Evolutionary conservation across 2,329 filamentous ascomycete species (phyloP).

Genomic region (Fusarium sp.): DNA sequence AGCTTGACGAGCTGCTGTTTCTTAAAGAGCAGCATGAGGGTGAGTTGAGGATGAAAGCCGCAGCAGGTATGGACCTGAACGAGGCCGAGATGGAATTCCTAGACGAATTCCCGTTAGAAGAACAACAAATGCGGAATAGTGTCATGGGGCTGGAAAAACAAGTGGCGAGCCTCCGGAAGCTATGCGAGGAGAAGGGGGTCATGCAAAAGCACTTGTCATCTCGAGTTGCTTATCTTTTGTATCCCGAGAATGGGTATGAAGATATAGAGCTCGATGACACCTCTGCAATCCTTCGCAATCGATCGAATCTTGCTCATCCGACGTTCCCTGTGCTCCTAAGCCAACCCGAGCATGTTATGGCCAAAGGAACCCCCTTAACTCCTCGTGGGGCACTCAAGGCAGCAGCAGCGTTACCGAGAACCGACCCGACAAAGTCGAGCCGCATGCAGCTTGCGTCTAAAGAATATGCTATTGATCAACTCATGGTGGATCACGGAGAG

Average conservation of each 20-base stretch:
- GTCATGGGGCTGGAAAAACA: constrained; percentile 50
- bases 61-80: constrained; percentile 45
- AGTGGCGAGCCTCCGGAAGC: constrained; percentile 50
- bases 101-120: constrained; percentile 54
- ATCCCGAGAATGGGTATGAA: constrained; percentile 52
- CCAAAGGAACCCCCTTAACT: constrained; percentile 52
- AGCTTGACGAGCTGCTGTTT: constrained; percentile 57
- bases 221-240: constrained; percentile 54
- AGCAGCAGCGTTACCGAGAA: constrained; percentile 52
- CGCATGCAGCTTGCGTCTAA: constrained; percentile 57
- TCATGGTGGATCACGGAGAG: constrained; percentile 52
- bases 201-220: constrained; percentile 57
- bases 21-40: constrained; percentile 54
- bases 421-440: constrained; percentile 49
- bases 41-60: constrained; percentile 50
- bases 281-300: constrained; percentile 37
- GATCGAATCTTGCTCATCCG: constrained; percentile 52
- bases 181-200: constrained; percentile 56
- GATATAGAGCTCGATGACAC: constrained; percentile 56
- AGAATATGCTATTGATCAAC: constrained; percentile 60
- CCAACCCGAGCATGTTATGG: constrained; percentile 59
- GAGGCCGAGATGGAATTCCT: constrained; percentile 59
- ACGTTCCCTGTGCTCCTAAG: constrained; percentile 60
- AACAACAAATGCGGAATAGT: constrained; percentile 48
- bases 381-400: constrained; percentile 55